phyloP scores from a whole-genome alignment of 441 rosid genomes.

The Populus trichocarpa region DNA sequence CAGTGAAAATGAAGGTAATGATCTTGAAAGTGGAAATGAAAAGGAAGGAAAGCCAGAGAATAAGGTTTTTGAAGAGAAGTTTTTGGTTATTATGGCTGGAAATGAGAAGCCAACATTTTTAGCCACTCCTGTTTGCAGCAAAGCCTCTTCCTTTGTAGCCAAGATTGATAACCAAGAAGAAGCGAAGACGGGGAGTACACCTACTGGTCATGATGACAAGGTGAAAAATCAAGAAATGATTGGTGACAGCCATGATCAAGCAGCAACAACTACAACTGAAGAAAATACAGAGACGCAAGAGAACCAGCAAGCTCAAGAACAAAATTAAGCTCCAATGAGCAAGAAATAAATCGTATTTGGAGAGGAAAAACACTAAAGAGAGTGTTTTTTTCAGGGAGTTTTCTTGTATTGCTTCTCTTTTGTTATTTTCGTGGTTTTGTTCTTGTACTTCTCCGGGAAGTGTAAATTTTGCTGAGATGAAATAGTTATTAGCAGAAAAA shows the following conservation, averaged over 20 bases:
- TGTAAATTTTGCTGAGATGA: conserved; percentile 33
- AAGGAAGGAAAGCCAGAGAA: conserved; percentile 22
- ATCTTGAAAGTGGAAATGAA: conserved; percentile 51
- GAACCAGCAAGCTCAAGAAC: conserved; percentile 27
- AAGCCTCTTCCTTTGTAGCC: conserved; percentile 34
- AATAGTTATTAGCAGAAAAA: neutral
- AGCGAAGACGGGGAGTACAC: conserved; percentile 12
- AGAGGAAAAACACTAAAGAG: neutral
- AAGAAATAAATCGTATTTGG: neutral
- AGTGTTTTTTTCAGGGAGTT: neutral
- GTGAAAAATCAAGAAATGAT: conserved; percentile 10
- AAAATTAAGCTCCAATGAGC: conserved; percentile 17
- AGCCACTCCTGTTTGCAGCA: conserved; percentile 63
- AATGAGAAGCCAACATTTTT: conserved; percentile 68
- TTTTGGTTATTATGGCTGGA: conserved; percentile 92
- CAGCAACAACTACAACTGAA: neutral
- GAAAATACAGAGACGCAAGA: conserved; percentile 20
- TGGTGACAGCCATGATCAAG: neutral
- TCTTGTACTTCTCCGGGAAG: conserved; percentile 20
- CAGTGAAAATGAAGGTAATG: conserved; percentile 24
- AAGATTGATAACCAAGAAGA: conserved; percentile 18
- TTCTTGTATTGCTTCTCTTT: neutral
- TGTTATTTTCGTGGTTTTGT: neutral
- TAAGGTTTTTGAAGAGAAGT: conserved; percentile 46
- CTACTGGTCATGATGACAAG: conserved; percentile 32